phyloP scores from a whole-genome alignment of 2,329 filamentous ascomycete species.

The Stachybotrys chartarum region DNA sequence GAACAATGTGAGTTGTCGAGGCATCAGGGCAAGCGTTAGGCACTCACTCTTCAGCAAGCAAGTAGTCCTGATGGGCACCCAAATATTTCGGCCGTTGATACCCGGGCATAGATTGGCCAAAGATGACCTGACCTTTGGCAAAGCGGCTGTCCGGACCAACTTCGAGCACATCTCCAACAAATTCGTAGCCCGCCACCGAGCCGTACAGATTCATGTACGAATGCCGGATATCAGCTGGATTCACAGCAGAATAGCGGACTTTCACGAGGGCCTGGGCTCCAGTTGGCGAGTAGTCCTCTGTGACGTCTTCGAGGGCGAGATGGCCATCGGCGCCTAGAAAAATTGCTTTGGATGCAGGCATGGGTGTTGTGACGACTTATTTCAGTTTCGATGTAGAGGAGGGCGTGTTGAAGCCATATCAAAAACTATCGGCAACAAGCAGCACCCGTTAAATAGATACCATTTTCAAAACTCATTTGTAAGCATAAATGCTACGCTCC shows the following conservation, averaged over 20 bases:
- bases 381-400: too few species aligned
- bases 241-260: not conserved
- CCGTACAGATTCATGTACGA: not conserved
- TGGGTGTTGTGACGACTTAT: too few species aligned
- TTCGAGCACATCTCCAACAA: not conserved
- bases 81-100: not conserved
- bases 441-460: too few species aligned
- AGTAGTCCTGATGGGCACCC: not conserved
- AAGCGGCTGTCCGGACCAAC: not conserved
- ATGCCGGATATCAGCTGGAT: not conserved
- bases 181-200: not conserved
- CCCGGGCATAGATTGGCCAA: not conserved
- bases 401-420: too few species aligned
- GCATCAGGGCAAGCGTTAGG: not conserved
- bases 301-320: too few species aligned
- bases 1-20: too few species aligned
- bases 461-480: too few species aligned
- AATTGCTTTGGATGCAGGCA: too few species aligned
- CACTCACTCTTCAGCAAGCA: not conserved
- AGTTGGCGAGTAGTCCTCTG: too few species aligned
- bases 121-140: not conserved
- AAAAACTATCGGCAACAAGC: too few species aligned
- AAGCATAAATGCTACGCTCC: too few species aligned
- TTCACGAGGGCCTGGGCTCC: not conserved
- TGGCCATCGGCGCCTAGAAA: too few species aligned